Evolutionary conservation across 306 rosid genomes (phyloP), one percentile per base, ranked within the genome.

Genomic region (Vigna mungo): DNA sequence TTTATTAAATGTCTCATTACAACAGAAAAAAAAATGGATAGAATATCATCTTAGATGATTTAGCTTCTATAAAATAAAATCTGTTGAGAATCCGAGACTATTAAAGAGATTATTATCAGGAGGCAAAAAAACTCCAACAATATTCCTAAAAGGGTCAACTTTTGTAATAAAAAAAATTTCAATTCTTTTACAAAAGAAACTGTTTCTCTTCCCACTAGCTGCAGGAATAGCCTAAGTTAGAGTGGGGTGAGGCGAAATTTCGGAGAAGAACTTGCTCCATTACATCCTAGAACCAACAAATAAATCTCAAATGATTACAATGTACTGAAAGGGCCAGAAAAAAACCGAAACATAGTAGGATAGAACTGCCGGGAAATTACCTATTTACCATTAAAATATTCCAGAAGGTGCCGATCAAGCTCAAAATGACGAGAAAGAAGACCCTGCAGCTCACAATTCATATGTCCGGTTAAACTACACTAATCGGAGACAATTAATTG

Each of bases 391-490:
- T 82, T 90, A 30, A 89, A 47, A 30, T 95, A 92, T 67, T 90
- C 96, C 9, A 92, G 97, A 76, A 95, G 97, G 84, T 76, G 90
- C 74, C 88, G 83, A 82, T 95, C 97, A 51, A 92, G 98, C 83
- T 92, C 96, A 67, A 92, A 95, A 81, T 90, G 84, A 47, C 85
- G 75, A 32, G 88, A 85, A 72, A 95, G 88, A 79, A 89, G 75
- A 71, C 87, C 88, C 97, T 95, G 98, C 90, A 87, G 43, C 25
- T 76, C 65, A 74, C 72, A 76, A 36, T 34, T 58, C 64, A 72
- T 47, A 63, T 3, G 39, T 36, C 68, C 13, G 13, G 39, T 80
- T 25, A 74, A 39, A 18, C 68, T 44, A 41, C 1, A 23, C 6
- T 23, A 17, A 47, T 23, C 32, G 14, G 49, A 68, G 14, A 32